Percentiles rank a stretch among this genome's conserved stretches.
phyloP scores from a whole-genome alignment of 192 early-diverging fungal species.

The Geranomyces michiganensis region DNA sequence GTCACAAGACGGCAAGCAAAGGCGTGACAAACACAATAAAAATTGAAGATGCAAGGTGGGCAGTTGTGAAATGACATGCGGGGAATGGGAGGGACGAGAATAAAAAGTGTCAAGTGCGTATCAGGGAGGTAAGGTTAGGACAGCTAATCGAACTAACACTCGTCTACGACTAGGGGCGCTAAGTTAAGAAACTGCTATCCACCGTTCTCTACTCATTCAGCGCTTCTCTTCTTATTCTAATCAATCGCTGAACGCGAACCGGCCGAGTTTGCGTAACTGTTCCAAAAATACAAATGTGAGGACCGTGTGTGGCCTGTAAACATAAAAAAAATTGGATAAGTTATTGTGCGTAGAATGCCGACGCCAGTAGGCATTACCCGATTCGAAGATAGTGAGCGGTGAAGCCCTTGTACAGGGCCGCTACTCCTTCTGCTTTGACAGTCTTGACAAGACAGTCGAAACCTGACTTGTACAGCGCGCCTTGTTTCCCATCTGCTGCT shows the following conservation, averaged over 20 bases:
- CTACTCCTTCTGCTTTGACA: constrained; percentile 74
- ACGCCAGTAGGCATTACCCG: constrained; percentile 58
- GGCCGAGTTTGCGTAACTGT: constrained; percentile 48
- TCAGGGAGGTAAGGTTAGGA: too few species aligned
- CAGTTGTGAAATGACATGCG: too few species aligned
- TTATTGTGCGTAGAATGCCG: background rate
- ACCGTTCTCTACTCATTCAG: too few species aligned
- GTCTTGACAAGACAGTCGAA: constrained; percentile 89
- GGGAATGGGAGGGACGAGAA: too few species aligned
- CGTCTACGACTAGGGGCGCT: too few species aligned
- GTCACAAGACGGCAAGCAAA: too few species aligned
- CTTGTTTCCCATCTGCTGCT: constrained; percentile 59
- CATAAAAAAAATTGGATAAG: background rate
- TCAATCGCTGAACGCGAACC: constrained; percentile 5
- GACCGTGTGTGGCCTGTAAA: constrained; percentile 80
- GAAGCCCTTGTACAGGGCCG: constrained; percentile 91
- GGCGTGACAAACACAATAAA: too few species aligned
- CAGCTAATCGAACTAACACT: too few species aligned
- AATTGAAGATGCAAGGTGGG: too few species aligned
- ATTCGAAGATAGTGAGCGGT: constrained; percentile 87
- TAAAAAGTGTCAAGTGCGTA: too few species aligned
- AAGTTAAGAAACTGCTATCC: too few species aligned
- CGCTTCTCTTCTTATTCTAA: background rate
- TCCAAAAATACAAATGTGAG: constrained; percentile 91
- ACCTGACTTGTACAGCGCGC: constrained; percentile 78